Evolutionary conservation across 1,139 yeast species (phyloP).

Genomic region (Hansenula lynferdii): DNA sequence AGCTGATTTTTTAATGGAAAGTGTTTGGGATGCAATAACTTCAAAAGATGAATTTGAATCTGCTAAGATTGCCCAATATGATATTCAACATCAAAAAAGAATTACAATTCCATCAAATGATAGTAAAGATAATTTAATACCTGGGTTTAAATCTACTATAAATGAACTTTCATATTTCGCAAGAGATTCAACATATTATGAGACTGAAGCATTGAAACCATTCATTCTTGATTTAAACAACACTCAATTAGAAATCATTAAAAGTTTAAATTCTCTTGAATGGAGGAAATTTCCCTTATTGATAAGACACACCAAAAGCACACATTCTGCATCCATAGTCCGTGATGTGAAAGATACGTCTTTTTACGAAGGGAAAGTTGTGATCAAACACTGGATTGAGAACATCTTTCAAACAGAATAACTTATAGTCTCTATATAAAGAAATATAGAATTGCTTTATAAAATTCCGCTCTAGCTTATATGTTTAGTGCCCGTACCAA

Average conservation of each 20-base stretch:
- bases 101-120: background rate
- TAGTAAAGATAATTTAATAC: conserved; percentile 2
- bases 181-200: conserved; percentile 12
- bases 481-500: too few species aligned
- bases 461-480: too few species aligned
- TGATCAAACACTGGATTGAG: conserved; percentile 60
- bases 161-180: conserved; percentile 13
- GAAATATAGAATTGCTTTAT: too few species aligned
- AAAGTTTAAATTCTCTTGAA: conserved; percentile 47
- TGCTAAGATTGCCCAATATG: conserved; percentile 14
- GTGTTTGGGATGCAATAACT: conserved; percentile 52
- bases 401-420: conserved; percentile 24
- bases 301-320: conserved; percentile 56
- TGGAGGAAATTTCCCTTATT: conserved; percentile 75
- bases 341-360: conserved; percentile 42
- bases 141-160: conserved; percentile 9
- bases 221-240: conserved; percentile 36
- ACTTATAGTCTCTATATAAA: too few species aligned
- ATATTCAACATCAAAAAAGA: conserved; percentile 4
- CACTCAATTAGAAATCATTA: conserved; percentile 48
- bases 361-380: conserved; percentile 55
- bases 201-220: conserved; percentile 18
- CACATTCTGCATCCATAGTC: conserved; percentile 82
- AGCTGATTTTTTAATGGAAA: conserved; percentile 36
- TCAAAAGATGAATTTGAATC: conserved; percentile 15